Evolutionary conservation across 1,284 basidiomycete species (phyloP).

Genomic region (Cutaneotrichosporon sp.): DNA sequence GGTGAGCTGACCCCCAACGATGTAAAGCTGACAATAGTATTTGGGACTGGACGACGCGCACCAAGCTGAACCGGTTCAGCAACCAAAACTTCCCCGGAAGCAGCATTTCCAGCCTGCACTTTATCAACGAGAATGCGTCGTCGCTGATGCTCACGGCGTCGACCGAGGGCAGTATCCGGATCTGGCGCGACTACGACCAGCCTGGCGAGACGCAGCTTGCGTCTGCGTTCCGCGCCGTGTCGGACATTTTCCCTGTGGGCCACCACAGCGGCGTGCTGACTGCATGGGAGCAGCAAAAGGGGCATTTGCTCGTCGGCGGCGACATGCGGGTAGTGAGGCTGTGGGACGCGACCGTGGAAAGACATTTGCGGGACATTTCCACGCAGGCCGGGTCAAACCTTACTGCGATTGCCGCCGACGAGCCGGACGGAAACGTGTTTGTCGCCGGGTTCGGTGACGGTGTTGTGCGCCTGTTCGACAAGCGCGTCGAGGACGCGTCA

Average conservation of each 20-base stretch:
- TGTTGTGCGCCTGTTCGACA: constrained; percentile 83
- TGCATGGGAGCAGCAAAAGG: constrained; percentile 89
- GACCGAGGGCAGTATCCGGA: constrained; percentile 82
- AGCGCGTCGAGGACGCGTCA: constrained; percentile 74
- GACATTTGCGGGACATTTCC: constrained; percentile 64
- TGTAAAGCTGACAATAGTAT: constrained; percentile 55
- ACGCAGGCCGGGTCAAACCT: constrained; percentile 87
- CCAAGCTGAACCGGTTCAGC: constrained; percentile 72
- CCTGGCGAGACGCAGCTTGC: constrained; percentile 66
- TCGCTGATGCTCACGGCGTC: constrained; percentile 85
- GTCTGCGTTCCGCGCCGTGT: constrained; percentile 84
- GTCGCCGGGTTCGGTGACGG: constrained; percentile 92
- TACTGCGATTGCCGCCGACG: constrained; percentile 77
- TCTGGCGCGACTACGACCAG: constrained; percentile 78
- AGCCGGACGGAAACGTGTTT: constrained; percentile 68
- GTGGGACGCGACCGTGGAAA: constrained; percentile 94
- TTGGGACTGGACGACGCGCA: constrained; percentile 86
- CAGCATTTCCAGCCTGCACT: constrained; percentile 80
- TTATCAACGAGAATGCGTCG: constrained; percentile 94
- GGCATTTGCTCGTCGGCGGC: constrained; percentile 80
- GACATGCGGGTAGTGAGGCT: constrained; percentile 83
- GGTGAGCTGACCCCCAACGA: constrained; percentile 54
- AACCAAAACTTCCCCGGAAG: constrained; percentile 81
- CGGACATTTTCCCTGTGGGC: constrained; percentile 63
- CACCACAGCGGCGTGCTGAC: constrained; percentile 72